phyloP scores from a whole-genome alignment of 495 filamentous ascomycete species.

The Xylaria castorea region DNA sequence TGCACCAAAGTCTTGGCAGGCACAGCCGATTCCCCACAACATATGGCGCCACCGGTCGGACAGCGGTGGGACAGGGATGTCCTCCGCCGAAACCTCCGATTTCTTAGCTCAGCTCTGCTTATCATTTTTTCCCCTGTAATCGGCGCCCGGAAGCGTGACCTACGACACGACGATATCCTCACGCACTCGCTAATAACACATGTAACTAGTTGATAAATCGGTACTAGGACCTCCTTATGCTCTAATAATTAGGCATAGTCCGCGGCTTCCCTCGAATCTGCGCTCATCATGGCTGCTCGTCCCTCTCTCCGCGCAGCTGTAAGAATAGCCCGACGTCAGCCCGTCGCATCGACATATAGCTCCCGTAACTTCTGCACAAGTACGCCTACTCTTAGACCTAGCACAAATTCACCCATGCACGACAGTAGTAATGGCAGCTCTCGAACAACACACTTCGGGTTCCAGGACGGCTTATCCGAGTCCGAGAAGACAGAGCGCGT shows the following conservation, averaged over 20 bases:
- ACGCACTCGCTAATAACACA: too few species aligned
- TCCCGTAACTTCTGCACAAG: conserved; percentile 20
- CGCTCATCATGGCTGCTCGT: conserved; percentile 36
- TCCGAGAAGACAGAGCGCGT: conserved; percentile 75
- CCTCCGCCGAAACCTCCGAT: conserved; percentile 23
- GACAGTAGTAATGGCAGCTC: conserved; percentile 13
- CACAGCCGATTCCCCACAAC: conserved; percentile 3
- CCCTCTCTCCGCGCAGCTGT: conserved; percentile 32
- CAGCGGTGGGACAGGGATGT: neutral
- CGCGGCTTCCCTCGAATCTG: neutral
- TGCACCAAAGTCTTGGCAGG: conserved; percentile 16
- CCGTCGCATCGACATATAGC: conserved; percentile 13
- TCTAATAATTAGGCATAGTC: neutral
- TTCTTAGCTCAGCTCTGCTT: conserved; percentile 9
- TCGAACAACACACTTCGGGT: conserved; percentile 89
- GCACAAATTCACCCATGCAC: conserved; percentile 26
- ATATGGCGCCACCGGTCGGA: neutral
- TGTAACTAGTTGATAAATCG: neutral
- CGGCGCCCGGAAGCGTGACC: conserved; percentile 15
- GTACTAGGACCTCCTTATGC: neutral
- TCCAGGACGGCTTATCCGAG: conserved; percentile 78
- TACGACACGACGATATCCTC: neutral
- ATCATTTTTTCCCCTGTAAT: conserved; percentile 7
- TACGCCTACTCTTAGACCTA: conserved; percentile 14
- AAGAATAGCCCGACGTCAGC: conserved; percentile 28